Percentiles rank a stretch among this genome's conserved stretches.
These are phyloP conservation scores for Closterium sp. DNA, from an alignment of 139 green algal genomes.

Conservation along the genomic window DNA sequence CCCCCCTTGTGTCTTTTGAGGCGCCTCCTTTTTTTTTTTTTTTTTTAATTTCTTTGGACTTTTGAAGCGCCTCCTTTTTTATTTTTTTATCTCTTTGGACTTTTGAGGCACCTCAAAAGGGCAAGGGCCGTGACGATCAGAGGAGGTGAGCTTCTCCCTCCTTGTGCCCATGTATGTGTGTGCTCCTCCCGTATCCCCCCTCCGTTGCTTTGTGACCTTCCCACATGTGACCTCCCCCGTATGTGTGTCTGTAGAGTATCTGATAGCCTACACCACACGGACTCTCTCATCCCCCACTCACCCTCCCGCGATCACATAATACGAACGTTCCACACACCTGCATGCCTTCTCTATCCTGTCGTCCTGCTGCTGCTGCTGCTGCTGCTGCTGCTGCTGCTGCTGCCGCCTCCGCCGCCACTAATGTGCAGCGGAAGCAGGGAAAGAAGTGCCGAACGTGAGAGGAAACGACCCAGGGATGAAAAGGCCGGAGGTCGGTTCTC, in stretches of 20 bases:
- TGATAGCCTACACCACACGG: not conserved
- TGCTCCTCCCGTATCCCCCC: not conserved
- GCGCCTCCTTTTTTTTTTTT: too few relatives aligned
- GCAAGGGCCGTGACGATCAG: not conserved
- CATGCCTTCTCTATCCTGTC: not conserved
- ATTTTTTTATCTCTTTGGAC: too few relatives aligned
- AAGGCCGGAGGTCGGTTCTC: not conserved
- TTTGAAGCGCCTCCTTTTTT: too few relatives aligned
- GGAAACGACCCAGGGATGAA: not conserved
- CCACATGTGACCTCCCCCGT: not conserved
- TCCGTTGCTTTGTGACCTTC: not conserved
- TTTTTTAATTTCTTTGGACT: too few relatives aligned
- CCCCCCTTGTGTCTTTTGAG: too few relatives aligned
- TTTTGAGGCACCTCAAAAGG: too few relatives aligned
- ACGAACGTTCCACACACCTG: not conserved
- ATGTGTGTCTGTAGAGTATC: not conserved
- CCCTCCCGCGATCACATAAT: not conserved
- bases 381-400: not conserved
- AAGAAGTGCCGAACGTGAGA: not conserved
- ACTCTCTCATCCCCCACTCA: too few relatives aligned
- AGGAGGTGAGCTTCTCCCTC: not conserved
- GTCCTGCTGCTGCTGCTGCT: not conserved
- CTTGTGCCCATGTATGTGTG: not conserved
- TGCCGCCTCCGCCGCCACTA: not conserved
- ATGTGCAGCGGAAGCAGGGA: slow-evolving; percentile 1